Base-by-base conservation (phyloP, 768 basidiomycete genomes). In the Tubosaeta brunneosetosa region DNA sequence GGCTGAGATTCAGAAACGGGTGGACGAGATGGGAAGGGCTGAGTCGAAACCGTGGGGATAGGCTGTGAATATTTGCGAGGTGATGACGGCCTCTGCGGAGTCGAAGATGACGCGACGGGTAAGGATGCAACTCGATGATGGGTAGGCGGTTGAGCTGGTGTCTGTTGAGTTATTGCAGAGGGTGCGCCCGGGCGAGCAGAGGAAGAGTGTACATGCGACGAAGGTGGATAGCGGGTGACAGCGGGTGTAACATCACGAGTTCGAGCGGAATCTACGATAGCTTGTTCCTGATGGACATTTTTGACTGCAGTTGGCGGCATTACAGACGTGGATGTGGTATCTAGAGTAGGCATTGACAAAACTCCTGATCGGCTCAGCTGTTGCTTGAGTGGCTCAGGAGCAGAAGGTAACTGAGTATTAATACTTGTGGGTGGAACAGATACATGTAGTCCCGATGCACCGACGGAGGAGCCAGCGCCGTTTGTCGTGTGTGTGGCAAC, bases 71-170 rank as follows among this genome's bases (percentile, higher is more conserved):
- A 45, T 55, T 67, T 68, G 44, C 60, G 66, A 34, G 67, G 69
- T 29, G 66, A 64, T 12, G 60, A 57, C 13, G 66, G 66, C 25
- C 56, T 62, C 52, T 58, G 65, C 7, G 27, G 45, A 12, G 54
- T 37, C 6, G 60, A 45, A 36, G 60, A 57, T 6, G 66, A 40
- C 40, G 61, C 43, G 12, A 51, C 54, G 34, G 73, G 76, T 42
- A 74, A 49, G 25, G 75, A 75, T 60, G 60, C 65, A 54, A 69
- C 62, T 54, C 71, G 73, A 27, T 71, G 56, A 51, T 76, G 76
- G 42, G 43, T 38, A 38, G 55, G 48, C 9, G 56, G 50, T 52
- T 66, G 70, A 12, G 41, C 44, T 53, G 63, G 50, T 34, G 51
- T 53, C n/a, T 59, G 65, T 51, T 58, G 60, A 48, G 50, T 60